Evolutionary conservation across 108 stramenopile species (phyloP).

Genomic region (Stephanodiscus minutulus): DNA sequence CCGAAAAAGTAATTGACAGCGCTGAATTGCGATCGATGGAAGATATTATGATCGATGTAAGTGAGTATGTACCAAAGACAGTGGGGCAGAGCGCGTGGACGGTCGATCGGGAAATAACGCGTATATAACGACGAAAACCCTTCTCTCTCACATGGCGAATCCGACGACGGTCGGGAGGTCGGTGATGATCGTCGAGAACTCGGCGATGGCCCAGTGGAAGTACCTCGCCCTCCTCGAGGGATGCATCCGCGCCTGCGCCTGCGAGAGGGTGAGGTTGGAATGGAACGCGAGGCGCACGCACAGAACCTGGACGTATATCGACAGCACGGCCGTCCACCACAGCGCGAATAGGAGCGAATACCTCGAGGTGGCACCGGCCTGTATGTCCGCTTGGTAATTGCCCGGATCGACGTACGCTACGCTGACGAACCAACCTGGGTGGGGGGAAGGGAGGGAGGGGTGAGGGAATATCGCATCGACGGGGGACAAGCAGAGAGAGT

Average conservation of each 20-base stretch:
- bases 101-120: too few species aligned
- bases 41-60: background rate
- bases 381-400: constrained; percentile 88
- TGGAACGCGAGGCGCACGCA: constrained; percentile 81
- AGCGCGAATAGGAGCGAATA: constrained; percentile 76
- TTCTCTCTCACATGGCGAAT: constrained; percentile 52
- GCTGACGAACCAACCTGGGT: constrained; percentile 71
- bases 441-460: too few species aligned
- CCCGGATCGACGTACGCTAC: constrained; percentile 90
- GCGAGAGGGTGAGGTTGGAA: constrained; percentile 66
- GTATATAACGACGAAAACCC: too few species aligned
- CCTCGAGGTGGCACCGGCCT: constrained; percentile 72
- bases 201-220: constrained; percentile 58
- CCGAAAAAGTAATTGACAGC: constrained; percentile 65
- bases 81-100: too few species aligned
- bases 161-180: constrained; percentile 84
- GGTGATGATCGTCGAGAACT: constrained; percentile 72
- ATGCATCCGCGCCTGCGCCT: constrained; percentile 57
- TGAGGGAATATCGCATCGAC: too few species aligned
- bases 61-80: background rate
- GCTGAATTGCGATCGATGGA: constrained; percentile 8
- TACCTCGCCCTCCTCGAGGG: constrained; percentile 26
- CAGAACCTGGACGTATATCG: constrained; percentile 74
- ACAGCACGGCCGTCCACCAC: constrained; percentile 70
- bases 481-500: too few species aligned